phyloP scores from a whole-genome alignment of 2,329 filamentous ascomycete species.

The Juglanconis sp. region DNA sequence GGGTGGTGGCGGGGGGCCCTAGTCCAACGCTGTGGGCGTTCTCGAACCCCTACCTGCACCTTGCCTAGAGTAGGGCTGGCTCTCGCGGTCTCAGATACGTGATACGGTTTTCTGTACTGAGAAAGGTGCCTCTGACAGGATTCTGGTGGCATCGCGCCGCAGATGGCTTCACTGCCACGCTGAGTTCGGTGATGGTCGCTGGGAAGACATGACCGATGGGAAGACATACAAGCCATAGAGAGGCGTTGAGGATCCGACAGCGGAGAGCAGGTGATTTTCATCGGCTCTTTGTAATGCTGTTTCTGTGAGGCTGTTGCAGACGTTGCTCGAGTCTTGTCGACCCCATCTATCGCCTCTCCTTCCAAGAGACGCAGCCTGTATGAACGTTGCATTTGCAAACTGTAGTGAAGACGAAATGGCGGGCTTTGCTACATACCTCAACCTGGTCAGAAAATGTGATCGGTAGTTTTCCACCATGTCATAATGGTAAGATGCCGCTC shows the following conservation, averaged over 20 bases:
- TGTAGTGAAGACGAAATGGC: background rate
- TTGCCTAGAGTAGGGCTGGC: slow-evolving; percentile 1
- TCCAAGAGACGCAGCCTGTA: background rate
- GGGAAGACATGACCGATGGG: background rate
- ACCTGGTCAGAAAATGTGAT: too few relatives aligned
- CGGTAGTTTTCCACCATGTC: too few relatives aligned
- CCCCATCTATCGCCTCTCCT: background rate
- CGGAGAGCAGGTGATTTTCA: background rate
- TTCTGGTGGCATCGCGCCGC: too few relatives aligned
- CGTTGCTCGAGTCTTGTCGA: background rate
- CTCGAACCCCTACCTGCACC: background rate
- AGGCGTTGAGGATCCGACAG: background rate
- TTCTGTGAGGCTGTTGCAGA: background rate
- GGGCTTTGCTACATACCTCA: too few relatives aligned
- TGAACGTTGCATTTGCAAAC: background rate
- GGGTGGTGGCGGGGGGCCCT: slow-evolving; percentile 7
- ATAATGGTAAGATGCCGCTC: background rate
- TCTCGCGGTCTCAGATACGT: background rate
- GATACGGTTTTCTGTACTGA: background rate
- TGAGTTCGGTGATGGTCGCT: background rate
- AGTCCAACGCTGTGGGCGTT: slow-evolving; percentile 3
- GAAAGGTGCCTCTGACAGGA: too few relatives aligned
- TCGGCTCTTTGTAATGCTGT: background rate
- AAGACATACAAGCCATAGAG: background rate
- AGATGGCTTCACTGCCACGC: background rate